phyloP scores from a whole-genome alignment of 495 filamentous ascomycete genomes.

The Jackrogersella minutella region DNA sequence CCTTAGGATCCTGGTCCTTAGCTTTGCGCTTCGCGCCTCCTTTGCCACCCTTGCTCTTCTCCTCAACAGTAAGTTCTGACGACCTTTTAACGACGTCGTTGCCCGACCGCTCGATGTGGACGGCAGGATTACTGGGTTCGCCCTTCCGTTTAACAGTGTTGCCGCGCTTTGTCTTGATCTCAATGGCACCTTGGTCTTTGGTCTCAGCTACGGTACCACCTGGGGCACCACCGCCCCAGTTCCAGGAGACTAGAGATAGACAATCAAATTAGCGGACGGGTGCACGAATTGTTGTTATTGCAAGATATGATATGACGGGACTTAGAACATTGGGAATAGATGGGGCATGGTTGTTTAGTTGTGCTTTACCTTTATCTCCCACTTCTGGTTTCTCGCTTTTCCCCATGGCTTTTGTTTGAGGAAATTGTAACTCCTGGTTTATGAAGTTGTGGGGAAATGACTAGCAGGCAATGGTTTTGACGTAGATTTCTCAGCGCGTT shows the following conservation, averaged over 20 bases:
- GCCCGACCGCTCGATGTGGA: slow-evolving; percentile 62
- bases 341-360: too few relatives aligned
- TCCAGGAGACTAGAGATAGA: slow-evolving; percentile 61
- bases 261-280: too few relatives aligned
- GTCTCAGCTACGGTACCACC: slow-evolving; percentile 66
- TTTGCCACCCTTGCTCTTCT: slow-evolving; percentile 34
- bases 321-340: too few relatives aligned
- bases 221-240: slow-evolving; percentile 61
- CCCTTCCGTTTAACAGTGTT: slow-evolving; percentile 70
- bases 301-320: too few relatives aligned
- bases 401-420: neutral
- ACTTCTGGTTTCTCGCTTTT: slow-evolving; percentile 22
- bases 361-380: slow-evolving; percentile 38
- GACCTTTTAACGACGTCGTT: slow-evolving; percentile 72
- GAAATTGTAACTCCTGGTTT: neutral
- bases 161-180: slow-evolving; percentile 65
- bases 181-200: slow-evolving; percentile 62
- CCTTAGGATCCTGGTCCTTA: slow-evolving; percentile 20
- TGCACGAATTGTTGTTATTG: too few relatives aligned
- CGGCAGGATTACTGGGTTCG: slow-evolving; percentile 64
- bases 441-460: neutral
- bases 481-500: too few relatives aligned
- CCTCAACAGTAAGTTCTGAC: slow-evolving; percentile 60
- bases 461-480: too few relatives aligned
- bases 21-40: slow-evolving; percentile 40